Evolutionary conservation across 2,329 filamentous ascomycete genomes (phyloP), one percentile per base, ranked within the genome.

Genomic region (Lasiodiplodia hormozganensis): DNA sequence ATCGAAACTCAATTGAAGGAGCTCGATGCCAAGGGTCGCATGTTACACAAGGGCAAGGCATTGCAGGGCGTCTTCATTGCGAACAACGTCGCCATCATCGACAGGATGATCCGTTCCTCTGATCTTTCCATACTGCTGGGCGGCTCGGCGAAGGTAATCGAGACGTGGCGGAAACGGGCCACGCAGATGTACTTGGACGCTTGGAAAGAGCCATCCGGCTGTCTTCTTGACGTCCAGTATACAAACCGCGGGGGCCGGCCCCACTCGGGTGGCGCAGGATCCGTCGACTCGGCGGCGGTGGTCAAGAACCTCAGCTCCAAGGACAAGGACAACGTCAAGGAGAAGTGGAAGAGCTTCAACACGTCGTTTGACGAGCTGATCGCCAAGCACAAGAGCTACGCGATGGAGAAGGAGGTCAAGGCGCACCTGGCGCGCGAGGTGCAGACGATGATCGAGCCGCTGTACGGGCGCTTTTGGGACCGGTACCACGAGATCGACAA

Each of bases 401-500:
- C 86, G 74, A 97, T 98, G 92, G 96, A 99, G 82, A 88, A 89
- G 28, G 95, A 98, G 77, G 95, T 98, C 38, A 88, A 93, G 53
- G 86, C 88, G 70, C 88, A 91, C 80, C 87, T 98, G 74, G 90
- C 89, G 18, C 89, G 90, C 74, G 94, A 97, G 76, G 90, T 98
- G 71, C 93, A 96, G 78, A 90, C 90, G 74, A 93, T 97, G 82
- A 90, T 99, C 68, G 95, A 98, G 82, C 94, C 95, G 67, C 85
- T 99, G 16, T 99, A 99, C 82, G 92, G 91, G 70, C 88, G 96
- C 56, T 99, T 99, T 82, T 98, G 93, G 89, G 96, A 98, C 81
- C 88, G 95, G 34, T 99, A 99, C 78, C 94, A 97, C 78, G 96
- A 98, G 81, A 90, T 98, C 72, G 95, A 98, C 82, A 97, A 97